A percentile compares a stretch with the other conserved stretches of the same genome.
These are phyloP conservation scores for Candida anglica DNA, from an alignment of 805 yeast genomes.

Conservation along the genomic window DNA sequence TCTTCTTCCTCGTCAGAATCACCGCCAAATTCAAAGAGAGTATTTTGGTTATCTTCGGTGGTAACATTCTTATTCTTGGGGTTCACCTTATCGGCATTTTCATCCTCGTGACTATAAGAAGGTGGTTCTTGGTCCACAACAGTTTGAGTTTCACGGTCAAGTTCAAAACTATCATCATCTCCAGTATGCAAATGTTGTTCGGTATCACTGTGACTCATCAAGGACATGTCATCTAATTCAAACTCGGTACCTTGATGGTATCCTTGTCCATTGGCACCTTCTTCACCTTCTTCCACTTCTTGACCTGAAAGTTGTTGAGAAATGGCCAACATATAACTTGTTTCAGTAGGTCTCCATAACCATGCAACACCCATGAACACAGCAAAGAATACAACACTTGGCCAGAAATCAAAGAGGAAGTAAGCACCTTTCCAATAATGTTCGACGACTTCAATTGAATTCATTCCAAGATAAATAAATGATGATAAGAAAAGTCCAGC, in stretches of 20 bases:
- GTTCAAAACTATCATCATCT: constrained; percentile 36
- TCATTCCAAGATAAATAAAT: constrained; percentile 68
- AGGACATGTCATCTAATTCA: constrained; percentile 55
- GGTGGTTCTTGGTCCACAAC: constrained; percentile 35
- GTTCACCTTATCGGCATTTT: constrained; percentile 1
- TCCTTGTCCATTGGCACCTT: constrained; percentile 16
- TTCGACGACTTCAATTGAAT: constrained; percentile 73
- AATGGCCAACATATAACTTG: constrained; percentile 90
- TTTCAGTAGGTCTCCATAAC: constrained; percentile 97
- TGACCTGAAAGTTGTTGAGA: constrained; percentile 75
- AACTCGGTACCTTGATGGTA: constrained; percentile 48
- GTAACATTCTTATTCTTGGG: constrained; percentile 8
- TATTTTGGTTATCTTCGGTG: constrained; percentile 12
- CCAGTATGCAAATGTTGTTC: constrained; percentile 18
- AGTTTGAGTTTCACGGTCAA: constrained; percentile 20
- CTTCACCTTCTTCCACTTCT: constrained; percentile 61
- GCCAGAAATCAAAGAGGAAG: constrained; percentile 92
- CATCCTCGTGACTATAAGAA: constrained; percentile 14
- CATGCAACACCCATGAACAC: constrained; percentile 82
- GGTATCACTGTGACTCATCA: constrained; percentile 46
- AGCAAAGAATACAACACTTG: constrained; percentile 78
- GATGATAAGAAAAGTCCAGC: constrained; percentile 69
- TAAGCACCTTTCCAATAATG: constrained; percentile 90
- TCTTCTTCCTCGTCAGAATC: no score
- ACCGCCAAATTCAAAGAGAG: constrained; percentile 39